These are phyloP conservation scores for Colletotrichum horii DNA, from an alignment of 2,329 filamentous ascomycete species.

Conservation along the genomic window DNA sequence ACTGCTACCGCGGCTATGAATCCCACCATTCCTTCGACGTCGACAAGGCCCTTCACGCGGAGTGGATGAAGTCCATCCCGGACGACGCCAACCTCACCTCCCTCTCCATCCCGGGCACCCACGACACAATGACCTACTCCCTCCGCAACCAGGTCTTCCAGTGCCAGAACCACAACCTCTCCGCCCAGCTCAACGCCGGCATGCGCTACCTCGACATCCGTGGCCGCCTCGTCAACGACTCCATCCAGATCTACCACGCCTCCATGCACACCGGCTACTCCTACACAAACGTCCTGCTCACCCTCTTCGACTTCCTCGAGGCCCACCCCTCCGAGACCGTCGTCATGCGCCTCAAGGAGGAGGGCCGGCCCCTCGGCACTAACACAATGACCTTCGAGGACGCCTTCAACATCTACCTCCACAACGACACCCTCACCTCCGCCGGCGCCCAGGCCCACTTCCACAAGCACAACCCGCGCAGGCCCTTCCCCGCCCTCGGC, in stretches of 20 bases:
- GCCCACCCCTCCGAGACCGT: slow-evolving; percentile 50
- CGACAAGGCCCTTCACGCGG: slow-evolving; percentile 32
- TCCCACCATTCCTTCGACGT: slow-evolving; percentile 49
- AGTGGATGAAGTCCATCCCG: slow-evolving; percentile 50
- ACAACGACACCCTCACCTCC: slow-evolving; percentile 36
- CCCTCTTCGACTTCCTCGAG: slow-evolving; percentile 51
- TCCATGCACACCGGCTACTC: slow-evolving; percentile 49
- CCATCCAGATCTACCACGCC: slow-evolving; percentile 54
- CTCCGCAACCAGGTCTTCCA: slow-evolving; percentile 40
- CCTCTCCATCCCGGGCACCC: slow-evolving; percentile 57
- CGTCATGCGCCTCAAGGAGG: slow-evolving; percentile 56
- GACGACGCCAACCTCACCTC: slow-evolving; percentile 44
- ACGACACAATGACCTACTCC: slow-evolving; percentile 57
- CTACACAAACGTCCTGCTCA: slow-evolving; percentile 45
- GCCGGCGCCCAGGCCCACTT: slow-evolving; percentile 40
- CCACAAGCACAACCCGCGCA: slow-evolving; percentile 33
- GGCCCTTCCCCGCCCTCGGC: slow-evolving; percentile 48
- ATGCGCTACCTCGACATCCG: slow-evolving; percentile 57
- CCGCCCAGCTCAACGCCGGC: slow-evolving; percentile 49
- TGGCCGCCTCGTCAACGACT: slow-evolving; percentile 44
- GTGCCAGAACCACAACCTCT: slow-evolving; percentile 54
- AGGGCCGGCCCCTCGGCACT: slow-evolving; percentile 41
- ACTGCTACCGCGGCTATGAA: slow-evolving; percentile 36
- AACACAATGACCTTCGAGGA: slow-evolving; percentile 48
- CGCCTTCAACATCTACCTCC: slow-evolving; percentile 47